Percentiles rank a stretch among this genome's conserved stretches.
Evolutionary conservation across 139 green algal species (phyloP).

Genomic region (Chlorella sp.): DNA sequence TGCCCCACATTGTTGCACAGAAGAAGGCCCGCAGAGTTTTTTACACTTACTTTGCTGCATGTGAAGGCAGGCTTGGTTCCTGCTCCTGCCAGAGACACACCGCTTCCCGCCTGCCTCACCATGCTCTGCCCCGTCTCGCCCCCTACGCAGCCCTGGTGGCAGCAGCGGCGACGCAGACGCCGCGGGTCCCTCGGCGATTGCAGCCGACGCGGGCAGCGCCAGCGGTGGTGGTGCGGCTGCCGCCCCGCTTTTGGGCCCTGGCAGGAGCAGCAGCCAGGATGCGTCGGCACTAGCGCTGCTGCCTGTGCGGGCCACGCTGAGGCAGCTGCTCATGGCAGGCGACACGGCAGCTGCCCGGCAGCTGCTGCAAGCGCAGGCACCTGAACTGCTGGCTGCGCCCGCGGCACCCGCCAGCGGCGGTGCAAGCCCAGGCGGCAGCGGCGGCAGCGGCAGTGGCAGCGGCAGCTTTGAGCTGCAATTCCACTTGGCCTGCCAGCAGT

Average conservation of each 20-base stretch:
- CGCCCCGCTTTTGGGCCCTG: not conserved
- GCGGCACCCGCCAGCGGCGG: not conserved
- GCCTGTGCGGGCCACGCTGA: slow-evolving; percentile 6
- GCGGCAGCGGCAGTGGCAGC: slow-evolving; percentile 9
- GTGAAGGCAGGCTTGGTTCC: too few relatives aligned
- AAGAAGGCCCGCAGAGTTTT: too few relatives aligned
- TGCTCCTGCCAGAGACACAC: too few relatives aligned
- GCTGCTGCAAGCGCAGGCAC: slow-evolving; percentile 39
- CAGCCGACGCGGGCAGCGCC: not conserved
- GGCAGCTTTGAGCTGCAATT: slow-evolving; percentile 61
- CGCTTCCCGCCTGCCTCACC: too few relatives aligned
- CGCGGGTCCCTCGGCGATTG: too few relatives aligned
- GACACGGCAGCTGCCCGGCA: slow-evolving; percentile 49
- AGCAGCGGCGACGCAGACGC: not conserved
- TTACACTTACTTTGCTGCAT: too few relatives aligned
- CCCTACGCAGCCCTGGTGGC: not conserved
- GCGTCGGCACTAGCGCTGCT: not conserved
- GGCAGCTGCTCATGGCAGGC: slow-evolving; percentile 51
- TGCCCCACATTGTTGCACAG: too few relatives aligned
- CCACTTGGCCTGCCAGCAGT: slow-evolving; percentile 77
- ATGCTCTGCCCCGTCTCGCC: not conserved
- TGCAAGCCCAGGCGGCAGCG: not conserved
- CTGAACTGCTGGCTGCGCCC: slow-evolving; percentile 1
- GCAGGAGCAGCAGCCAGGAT: not conserved
- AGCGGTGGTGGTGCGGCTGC: not conserved